Percentiles rank a stretch among this genome's conserved stretches.
phyloP scores from a whole-genome alignment of 306 rosid species.

The Castanea crenata region DNA sequence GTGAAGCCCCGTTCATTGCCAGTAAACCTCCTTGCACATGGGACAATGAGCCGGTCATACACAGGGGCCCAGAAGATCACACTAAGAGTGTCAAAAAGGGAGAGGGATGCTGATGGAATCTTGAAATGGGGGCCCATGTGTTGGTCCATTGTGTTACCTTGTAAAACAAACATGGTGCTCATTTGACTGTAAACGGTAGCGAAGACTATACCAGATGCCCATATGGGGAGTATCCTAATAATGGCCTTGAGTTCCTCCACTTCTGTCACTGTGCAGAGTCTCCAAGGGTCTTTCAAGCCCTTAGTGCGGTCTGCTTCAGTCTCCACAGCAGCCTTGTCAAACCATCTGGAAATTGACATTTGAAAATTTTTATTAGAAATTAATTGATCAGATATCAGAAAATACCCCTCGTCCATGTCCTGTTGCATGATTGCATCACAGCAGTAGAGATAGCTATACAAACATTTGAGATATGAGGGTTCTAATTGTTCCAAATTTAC shows the following conservation, averaged over 20 bases:
- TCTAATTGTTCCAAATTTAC: too few species aligned
- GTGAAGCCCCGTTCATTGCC: constrained; percentile 74
- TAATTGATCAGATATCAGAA: background rate
- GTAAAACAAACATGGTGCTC: constrained; percentile 86
- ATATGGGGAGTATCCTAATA: constrained; percentile 62
- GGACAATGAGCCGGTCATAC: constrained; percentile 61
- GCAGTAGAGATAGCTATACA: too few species aligned
- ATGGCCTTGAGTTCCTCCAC: constrained; percentile 81
- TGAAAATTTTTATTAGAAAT: constrained; percentile 2
- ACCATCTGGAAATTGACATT: constrained; percentile 42
- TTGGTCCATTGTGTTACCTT: constrained; percentile 83
- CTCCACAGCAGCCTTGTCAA: constrained; percentile 78
- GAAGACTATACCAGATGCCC: constrained; percentile 75
- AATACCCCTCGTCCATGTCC: too few species aligned
- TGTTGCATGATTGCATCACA: too few species aligned
- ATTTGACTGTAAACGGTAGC: constrained; percentile 77
- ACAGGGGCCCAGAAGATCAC: constrained; percentile 73
- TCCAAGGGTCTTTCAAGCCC: constrained; percentile 54
- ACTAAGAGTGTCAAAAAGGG: constrained; percentile 76
- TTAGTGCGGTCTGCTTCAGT: constrained; percentile 28
- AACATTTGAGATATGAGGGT: too few species aligned
- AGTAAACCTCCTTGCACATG: constrained; percentile 52
- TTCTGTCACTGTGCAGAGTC: constrained; percentile 79
- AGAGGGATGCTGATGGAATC: constrained; percentile 83
- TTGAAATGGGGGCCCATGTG: constrained; percentile 64